Evolutionary conservation across 768 basidiomycete genomes (phyloP), one percentile per base, ranked within the genome.

Genomic region (Lactifluus rugatus): DNA sequence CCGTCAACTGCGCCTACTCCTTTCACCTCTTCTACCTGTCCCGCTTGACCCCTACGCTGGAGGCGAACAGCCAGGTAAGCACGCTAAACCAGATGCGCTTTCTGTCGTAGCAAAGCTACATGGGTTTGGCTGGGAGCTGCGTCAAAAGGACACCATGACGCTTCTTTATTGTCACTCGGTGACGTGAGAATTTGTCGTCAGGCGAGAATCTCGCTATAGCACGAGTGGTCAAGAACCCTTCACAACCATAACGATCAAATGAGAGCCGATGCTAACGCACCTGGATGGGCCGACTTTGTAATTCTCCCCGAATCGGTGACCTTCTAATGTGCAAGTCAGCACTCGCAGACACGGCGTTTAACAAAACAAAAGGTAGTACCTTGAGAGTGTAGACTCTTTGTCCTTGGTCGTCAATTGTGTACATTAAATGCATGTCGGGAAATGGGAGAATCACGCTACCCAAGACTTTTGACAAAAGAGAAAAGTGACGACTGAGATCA

Each of bases 111-210:
- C 28, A 9, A 9, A 31, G 36, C 39, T 78, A 96, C 77, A 94
- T 77, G 19, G 94, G 93, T 72, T 92, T 93, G 54, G 80, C 74
- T 26, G 95, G 93, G 19, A 89, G 78, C 69, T 97, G 93, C 17
- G 95, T 94, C 62, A 85, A 82, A 62, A 99, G 82, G 56, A 96
- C 82, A 58, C 84, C 83, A 68, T 85, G 88, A 68, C 95, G 84
- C 75, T 91, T 92, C 78, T 98, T 98, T 69, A 97, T 85, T 5
- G 93, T 96, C 60, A 98, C 93, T 60, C 96, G 88, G 69, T 99
- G 95, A 62, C 93, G 81, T 61, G 93, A 95, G 75, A 95, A 98
- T 76, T 98, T 98, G 81, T 98, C 95, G 71, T 99, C 96, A 11
- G 95, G 95, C 14, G 95, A 97, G 74, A 98, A 98, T 41, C 96